A percentile compares a stretch with the other conserved stretches of the same genome.
These are phyloP conservation scores for Mucor plumbeus DNA, from an alignment of 371 early-diverging fungal species.

Conservation along the genomic window DNA sequence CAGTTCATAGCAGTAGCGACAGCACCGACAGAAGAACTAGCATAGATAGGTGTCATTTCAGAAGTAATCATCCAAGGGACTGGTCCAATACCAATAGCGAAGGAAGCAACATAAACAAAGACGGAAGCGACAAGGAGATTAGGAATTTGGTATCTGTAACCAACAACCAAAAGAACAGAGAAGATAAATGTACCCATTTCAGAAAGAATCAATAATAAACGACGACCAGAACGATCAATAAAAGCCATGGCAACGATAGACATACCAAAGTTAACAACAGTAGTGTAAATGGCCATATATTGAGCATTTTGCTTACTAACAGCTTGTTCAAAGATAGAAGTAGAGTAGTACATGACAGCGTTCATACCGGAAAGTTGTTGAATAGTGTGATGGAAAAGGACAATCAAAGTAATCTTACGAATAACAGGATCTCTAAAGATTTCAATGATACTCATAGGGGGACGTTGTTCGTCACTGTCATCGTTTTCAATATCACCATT, in stretches of 20 bases:
- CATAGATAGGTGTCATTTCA: slow-evolving; percentile 71
- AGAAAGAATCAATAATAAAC: slow-evolving; percentile 65
- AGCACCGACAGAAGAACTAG: slow-evolving; percentile 57
- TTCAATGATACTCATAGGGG: slow-evolving; percentile 38
- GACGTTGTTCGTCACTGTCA: slow-evolving; percentile 24
- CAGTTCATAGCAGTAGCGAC: slow-evolving; percentile 70
- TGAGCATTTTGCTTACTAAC: slow-evolving; percentile 53
- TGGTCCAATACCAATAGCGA: slow-evolving; percentile 84
- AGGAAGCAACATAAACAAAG: slow-evolving; percentile 77
- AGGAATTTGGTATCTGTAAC: slow-evolving; percentile 47
- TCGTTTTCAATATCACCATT: slow-evolving; percentile 17
- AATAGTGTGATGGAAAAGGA: slow-evolving; percentile 48
- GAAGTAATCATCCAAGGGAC: slow-evolving; percentile 82
- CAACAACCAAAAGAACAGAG: slow-evolving; percentile 65
- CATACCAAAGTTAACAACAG: slow-evolving; percentile 66
- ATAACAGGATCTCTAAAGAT: slow-evolving; percentile 51
- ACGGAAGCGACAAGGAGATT: slow-evolving; percentile 68
- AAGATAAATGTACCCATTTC: slow-evolving; percentile 62
- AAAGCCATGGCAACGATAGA: slow-evolving; percentile 62
- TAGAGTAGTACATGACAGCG: slow-evolving; percentile 82
- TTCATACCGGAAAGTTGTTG: slow-evolving; percentile 93
- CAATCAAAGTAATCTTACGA: slow-evolving; percentile 61
- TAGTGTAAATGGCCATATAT: slow-evolving; percentile 62
- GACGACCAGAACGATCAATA: slow-evolving; percentile 37
- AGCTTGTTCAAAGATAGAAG: slow-evolving; percentile 61